Base-by-base conservation (phyloP, 371 early-diverging fungal species). In the Sporodiniella umbellata region DNA sequence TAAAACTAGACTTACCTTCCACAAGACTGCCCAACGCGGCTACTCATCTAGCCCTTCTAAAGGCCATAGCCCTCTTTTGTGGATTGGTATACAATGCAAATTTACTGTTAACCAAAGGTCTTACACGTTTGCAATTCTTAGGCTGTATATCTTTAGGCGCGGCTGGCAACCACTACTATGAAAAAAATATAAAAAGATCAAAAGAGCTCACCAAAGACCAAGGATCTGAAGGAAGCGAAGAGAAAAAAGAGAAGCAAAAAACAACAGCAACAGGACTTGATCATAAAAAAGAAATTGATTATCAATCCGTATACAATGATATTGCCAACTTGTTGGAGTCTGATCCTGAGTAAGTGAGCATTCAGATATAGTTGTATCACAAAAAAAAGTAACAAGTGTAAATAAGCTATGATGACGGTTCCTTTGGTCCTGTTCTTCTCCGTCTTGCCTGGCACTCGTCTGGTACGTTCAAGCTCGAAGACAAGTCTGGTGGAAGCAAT, bases 371-470 rank as follows among this genome's bases (percentile, higher is more conserved):
- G 4, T 7, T 28, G 30, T 28, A 28, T 28, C n/a, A n/a, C n/a
- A n/a, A 28, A 7, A 28, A 7, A 28, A 28, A 28, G 30, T 28
- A 28, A 28, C 10, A 28, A 28, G 10, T 7, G n/a, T n/a, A n/a
- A 4, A 7, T 28, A 7, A 60, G 60, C 2, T 60, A 60, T 23
- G 60, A 60, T 51, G 60, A 60, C 42, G 60, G 60, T 5, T 60
- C 60, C 1, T 60, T 53, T 54, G 60, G 60, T 2, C 54, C 54
- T 25, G 33, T 54, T 0, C 38, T 55, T 17, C 79, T 92, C 47
- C 89, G 87, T 50, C 79, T 87, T 18, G 90, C 90, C 14, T 90
- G 90, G 92, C 93, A 93, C 72, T 78, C 88, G 5, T 73, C 85
- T 44, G 93, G 92, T 33, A 93, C 92, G 31, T 92, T 78, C 54